Evolutionary conservation across 805 yeast genomes (phyloP), one percentile per base, ranked within the genome.

Genomic region (Candida endomychidarum): DNA sequence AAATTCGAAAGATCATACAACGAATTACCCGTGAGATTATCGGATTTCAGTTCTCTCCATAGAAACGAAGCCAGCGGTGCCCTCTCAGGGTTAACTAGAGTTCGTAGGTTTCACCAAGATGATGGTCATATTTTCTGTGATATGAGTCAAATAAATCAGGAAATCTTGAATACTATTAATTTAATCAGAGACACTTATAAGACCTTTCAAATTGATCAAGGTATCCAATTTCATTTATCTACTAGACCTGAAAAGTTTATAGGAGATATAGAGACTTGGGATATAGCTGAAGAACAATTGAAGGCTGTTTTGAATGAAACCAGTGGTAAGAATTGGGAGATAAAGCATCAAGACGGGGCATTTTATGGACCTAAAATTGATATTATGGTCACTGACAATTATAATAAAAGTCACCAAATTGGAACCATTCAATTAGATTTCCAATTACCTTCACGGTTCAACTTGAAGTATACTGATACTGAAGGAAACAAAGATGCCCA

Each of bases 331-430:
- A 65, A 70, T 29, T 90, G 96, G 95, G 57, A 73, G 12, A 51
- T 86, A 7, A 81, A 89, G 49, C 86, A 81, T 46, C 96, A 95
- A n/a, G 99, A 93, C 60, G 99, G 99, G 23, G 99, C 93, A 1
- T 84, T 84, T 55, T 93, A 93, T 65, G 99, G 99, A 0, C 99
- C 99, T 20, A 91, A 91, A 57, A 88, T 93, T 45, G 99, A 93
- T 60, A 75, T 93, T 31, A 68, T 86, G 38, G 77, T 93, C 38
- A 78, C 78, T 6, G 99, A 93, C 63, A 82, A 84, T 22, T 78
- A 75, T 36, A 84, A 82, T 1, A 89, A 88, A 51, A 75, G 78
- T 45, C 96, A 89, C 60, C 99, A 93, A 64, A 86, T 93, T 2
- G 99, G 97, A 2, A 93, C 99, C 0, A 80, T 93, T 38, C 99